Conservation (phyloP, 1,284 basidiomycete genomes). For the Athelia sp. region DNA sequence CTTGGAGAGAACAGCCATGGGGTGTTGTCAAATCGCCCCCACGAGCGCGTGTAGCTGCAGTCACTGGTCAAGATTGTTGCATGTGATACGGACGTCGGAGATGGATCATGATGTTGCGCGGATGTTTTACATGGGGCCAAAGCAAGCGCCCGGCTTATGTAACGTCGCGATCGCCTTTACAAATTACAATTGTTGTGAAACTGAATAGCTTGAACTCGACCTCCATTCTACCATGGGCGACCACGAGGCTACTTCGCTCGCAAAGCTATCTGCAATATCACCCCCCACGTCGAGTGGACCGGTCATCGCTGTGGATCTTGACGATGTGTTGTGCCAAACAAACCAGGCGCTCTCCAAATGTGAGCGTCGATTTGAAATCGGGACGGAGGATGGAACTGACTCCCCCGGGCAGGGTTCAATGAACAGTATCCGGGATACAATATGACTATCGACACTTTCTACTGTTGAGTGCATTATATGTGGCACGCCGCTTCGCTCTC, state of each 20-base stretch:
- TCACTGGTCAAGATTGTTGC: too few species aligned
- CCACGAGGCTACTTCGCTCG: background rate
- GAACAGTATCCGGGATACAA: constrained; percentile 46
- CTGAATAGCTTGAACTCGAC: too few species aligned
- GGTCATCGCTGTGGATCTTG: constrained; percentile 70
- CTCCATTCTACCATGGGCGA: background rate
- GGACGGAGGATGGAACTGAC: constrained; percentile 2
- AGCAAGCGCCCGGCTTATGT: too few species aligned
- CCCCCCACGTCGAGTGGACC: constrained; percentile 26
- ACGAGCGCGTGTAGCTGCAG: too few species aligned
- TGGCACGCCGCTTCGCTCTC: too few species aligned
- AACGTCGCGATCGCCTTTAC: too few species aligned
- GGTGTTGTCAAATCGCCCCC: too few species aligned
- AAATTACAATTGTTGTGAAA: too few species aligned
- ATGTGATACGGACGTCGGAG: too few species aligned
- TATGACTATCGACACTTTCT: constrained; percentile 49
- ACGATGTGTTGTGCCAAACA: constrained; percentile 73
- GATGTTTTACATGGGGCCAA: too few species aligned
- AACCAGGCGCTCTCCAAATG: constrained; percentile 64
- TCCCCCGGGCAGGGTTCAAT: constrained; percentile 58
- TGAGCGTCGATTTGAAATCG: constrained; percentile 27
- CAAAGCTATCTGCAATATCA: constrained; percentile 16
- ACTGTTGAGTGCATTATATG: constrained; percentile 63
- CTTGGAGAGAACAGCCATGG: constrained; percentile 17
- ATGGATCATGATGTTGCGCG: too few species aligned